phyloP scores from a whole-genome alignment of 1,284 basidiomycete species.

The Pulchroboletus neoregius region DNA sequence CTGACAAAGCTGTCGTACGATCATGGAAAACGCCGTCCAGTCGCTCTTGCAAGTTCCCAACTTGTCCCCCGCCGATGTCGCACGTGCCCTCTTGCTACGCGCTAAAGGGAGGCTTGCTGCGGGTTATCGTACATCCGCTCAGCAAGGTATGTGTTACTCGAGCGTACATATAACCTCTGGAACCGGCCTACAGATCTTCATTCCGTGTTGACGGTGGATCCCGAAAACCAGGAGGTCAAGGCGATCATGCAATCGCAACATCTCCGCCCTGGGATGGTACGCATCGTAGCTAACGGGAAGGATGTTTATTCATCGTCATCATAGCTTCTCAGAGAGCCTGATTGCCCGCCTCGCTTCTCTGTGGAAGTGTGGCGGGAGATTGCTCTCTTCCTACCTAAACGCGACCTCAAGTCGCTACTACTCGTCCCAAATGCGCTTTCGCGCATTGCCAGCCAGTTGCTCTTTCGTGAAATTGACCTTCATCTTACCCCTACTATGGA shows the following conservation, averaged over 20 bases:
- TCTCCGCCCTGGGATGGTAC: slow-evolving; percentile 33
- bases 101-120: slow-evolving; percentile 58
- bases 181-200: slow-evolving; percentile 49
- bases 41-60: slow-evolving; percentile 59
- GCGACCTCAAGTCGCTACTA: slow-evolving; percentile 62
- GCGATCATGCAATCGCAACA: slow-evolving; percentile 47
- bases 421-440: slow-evolving; percentile 64
- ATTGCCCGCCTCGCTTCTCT: slow-evolving; percentile 47
- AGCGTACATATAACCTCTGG: neutral
- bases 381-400: slow-evolving; percentile 54
- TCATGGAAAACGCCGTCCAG: slow-evolving; percentile 71
- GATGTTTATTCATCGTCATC: neutral
- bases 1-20: slow-evolving; percentile 47
- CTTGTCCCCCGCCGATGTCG: slow-evolving; percentile 48
- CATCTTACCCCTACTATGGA: slow-evolving; percentile 38
- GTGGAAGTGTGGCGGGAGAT: slow-evolving; percentile 70
- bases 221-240: slow-evolving; percentile 65
- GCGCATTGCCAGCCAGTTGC: slow-evolving; percentile 60
- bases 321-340: slow-evolving; percentile 35
- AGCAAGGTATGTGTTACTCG: slow-evolving; percentile 47
- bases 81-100: slow-evolving; percentile 59
- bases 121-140: slow-evolving; percentile 56
- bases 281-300: neutral
- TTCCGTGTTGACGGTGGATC: slow-evolving; percentile 58
- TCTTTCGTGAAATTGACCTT: slow-evolving; percentile 62